Conservation (phyloP, 2,329 filamentous ascomycete species). For the Colletotrichum spaethianum region DNA sequence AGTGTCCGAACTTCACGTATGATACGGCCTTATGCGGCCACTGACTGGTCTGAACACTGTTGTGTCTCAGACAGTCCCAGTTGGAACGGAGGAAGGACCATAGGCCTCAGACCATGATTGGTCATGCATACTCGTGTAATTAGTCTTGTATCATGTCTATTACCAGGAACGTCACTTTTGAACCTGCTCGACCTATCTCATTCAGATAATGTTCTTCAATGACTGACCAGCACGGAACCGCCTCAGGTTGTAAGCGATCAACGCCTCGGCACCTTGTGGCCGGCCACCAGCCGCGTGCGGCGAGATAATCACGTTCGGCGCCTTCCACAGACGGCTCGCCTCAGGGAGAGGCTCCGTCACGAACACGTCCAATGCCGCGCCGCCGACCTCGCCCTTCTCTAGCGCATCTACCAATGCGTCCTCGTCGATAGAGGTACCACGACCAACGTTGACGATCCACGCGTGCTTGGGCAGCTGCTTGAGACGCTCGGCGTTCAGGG, state of each 20-base stretch:
- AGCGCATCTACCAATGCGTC: constrained; percentile 63
- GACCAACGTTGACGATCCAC: constrained; percentile 68
- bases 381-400: constrained; percentile 58
- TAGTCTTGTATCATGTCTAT: constrained; percentile 17
- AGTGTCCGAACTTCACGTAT: no score
- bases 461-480: constrained; percentile 69
- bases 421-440: constrained; percentile 64
- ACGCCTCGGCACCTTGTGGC: constrained; percentile 70
- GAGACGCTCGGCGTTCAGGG: constrained; percentile 67
- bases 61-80: background rate
- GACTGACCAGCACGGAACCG: constrained; percentile 71
- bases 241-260: constrained; percentile 74
- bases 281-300: constrained; percentile 73
- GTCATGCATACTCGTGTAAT: background rate
- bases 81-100: background rate
- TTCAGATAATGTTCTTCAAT: constrained; percentile 67
- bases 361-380: constrained; percentile 66
- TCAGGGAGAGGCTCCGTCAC: constrained; percentile 61
- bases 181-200: background rate
- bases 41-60: background rate
- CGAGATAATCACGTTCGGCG: constrained; percentile 67
- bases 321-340: constrained; percentile 62
- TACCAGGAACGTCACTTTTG: constrained; percentile 6
- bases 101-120: background rate
- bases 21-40: rapidly evolving